Evolutionary conservation across 768 basidiomycete genomes (phyloP), one percentile per base, ranked within the genome.

Genomic region (Trametes elegans): DNA sequence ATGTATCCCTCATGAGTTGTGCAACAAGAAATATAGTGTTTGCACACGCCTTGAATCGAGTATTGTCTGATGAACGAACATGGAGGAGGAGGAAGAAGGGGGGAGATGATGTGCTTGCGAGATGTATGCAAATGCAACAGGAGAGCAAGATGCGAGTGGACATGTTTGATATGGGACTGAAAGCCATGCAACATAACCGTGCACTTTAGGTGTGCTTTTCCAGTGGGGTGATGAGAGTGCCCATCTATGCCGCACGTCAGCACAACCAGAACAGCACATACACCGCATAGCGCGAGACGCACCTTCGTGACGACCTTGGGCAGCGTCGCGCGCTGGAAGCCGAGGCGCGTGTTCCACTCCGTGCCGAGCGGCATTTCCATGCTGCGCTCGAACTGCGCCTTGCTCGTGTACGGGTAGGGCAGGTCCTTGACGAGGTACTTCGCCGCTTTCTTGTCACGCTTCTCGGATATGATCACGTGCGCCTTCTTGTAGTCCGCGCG

Each of bases 381-480:
- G 58, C 80, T 81, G 29, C 87, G 83, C 72, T 97, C 94, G 65
- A 88, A 98, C 74, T 98, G 97, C 3, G 88, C 91, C 53, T 85
- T 85, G 70, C 88, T 90, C 8, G 96, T 98, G 67, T 93, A 98
- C 3, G 96, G 97, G 71, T 88, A 89, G 3, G 97, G 97, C 40
- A 99, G 71, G 68, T 98, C 95, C 70, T 89, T 90, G 50, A 93
- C 84, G 56, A 85, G 78, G 69, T 95, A 98, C 72, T 93, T 90
- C 14, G 83, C 74, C 0, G 91, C 94, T 69, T 97, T 97, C 74
- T 92, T 93, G 74, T 98, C 96, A 55, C 86, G 85, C 71, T 88
- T 92, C 72, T 99, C 96, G 2, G 92, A 93, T 64, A 99, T 90
- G 74, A 99, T 97, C 66, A 98, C 82, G 67, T 97, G 87, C 10